Conservation (phyloP, 768 basidiomycete genomes). For the Gymnopilus junonius region DNA sequence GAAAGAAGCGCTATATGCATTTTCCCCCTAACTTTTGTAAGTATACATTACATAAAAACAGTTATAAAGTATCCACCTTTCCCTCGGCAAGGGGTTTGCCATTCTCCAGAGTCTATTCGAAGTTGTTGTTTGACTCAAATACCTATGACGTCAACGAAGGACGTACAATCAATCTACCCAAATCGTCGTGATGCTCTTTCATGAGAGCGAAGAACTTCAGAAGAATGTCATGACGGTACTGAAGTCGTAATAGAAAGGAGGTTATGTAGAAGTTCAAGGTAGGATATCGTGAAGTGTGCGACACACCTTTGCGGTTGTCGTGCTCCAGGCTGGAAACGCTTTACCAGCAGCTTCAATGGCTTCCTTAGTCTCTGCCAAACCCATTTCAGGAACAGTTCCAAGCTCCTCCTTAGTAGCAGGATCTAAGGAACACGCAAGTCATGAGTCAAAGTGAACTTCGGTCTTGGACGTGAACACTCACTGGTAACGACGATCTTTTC, state of each 20-base stretch:
- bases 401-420: constrained; percentile 86
- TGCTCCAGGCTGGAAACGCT: constrained; percentile 87
- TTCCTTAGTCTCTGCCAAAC: constrained; percentile 76
- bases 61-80: constrained; percentile 50
- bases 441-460: neutral
- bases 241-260: constrained; percentile 2
- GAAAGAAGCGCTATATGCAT: constrained; percentile 83
- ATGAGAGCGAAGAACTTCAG: constrained; percentile 79
- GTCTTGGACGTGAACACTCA: constrained; percentile 39
- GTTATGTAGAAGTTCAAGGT: neutral
- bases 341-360: constrained; percentile 83
- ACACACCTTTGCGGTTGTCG: constrained; percentile 82
- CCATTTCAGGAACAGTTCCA: constrained; percentile 91
- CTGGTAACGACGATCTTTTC: constrained; percentile 77
- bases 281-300: neutral
- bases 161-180: constrained; percentile 83
- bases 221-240: constrained; percentile 86
- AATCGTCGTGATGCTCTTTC: constrained; percentile 84
- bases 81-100: constrained; percentile 89
- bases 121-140: constrained; percentile 2
- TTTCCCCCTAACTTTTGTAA: constrained; percentile 67
- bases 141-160: constrained; percentile 28
- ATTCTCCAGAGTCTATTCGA: constrained; percentile 85
- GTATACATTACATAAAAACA: neutral
- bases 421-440: constrained; percentile 52